Evolutionary conservation across 495 filamentous ascomycete genomes (phyloP), one percentile per base, ranked within the genome.

Genomic region (Aspergillus avenaceus): DNA sequence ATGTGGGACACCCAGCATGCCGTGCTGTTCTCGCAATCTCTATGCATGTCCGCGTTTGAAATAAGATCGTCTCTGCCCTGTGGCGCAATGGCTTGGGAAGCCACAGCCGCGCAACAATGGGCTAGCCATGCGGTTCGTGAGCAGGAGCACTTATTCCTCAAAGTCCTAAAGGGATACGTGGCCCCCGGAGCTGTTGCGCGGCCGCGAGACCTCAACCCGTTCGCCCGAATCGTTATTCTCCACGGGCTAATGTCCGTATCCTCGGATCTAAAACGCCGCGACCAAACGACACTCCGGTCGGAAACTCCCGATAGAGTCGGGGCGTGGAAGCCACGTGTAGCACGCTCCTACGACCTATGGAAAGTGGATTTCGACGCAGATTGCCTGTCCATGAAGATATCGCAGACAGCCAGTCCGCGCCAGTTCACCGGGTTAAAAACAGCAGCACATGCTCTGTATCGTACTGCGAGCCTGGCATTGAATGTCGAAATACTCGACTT

Each of bases 1-100:
- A 79, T 82, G 72, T 81, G 77, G 79, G 78, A 81, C 49, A 77
- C 74, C 0, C 76, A 80, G 53, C 77, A 79, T 50, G 76, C 78
- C 1, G 75, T 79, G 0, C 62, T 81, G 4, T 81, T 80, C 56
- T 81, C 73, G 18, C 78, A 82, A 53, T 78, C 73, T 5, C 66
- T 82, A 0, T 82, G 77, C 58, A 82, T 81, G 78, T 78, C 73
- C 4, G 78, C 76, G 12, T 80, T 81, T 43, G 77, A 81, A 38
- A 70, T 84, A 18, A 66, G 74, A 25, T 67, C 75, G 2, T 61
- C 65, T 11, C 59, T 82, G 7, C 77, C 77, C 0, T 78, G 76
- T 45, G 63, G 67, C 23, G 56, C 74, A 23, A 44, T 61, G 2
- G 31, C 73, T 1, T 84, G 79, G 77, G 78, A 80, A 44, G 78